Evolutionary conservation across 257 asterid genomes (phyloP), one percentile per base, ranked within the genome.

Genomic region (Penstemon barbatus): DNA sequence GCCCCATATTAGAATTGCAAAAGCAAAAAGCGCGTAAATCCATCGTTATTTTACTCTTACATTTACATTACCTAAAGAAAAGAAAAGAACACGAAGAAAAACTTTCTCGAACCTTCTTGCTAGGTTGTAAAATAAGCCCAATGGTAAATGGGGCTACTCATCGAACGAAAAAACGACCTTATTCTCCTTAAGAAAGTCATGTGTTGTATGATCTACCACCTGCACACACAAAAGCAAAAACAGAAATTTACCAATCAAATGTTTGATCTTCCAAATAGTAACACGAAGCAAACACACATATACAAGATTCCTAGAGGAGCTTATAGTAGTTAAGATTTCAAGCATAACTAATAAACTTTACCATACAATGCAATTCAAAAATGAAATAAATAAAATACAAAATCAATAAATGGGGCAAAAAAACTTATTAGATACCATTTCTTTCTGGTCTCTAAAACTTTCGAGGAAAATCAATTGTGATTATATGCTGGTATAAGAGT

Each of bases 201-300:
- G 89, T 0, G 85, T 84, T 8, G 97, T 92, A 72, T 83, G 97
- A 79, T 92, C 98, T 3, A 85, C 91, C 71, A 82, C 86, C 98
- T 87, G 90, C 82, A 57, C 64, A 57, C 64, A 51, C 3, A 18
- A 19, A 45, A 43, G 4, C 53, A 2, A 73, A 9, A 4, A 25
- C n/a, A 13, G 13, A 39, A 33, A 19, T 8, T 54, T 10, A 39
- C 33, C 2, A 2, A 4, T 7, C 44, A 2, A n/a, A 39, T 8
- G 18, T 42, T 42, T 9, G 13, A 15, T 13, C 50, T 62, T 62
- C 54, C 7, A 18, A 44, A 62, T 0, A 36, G 45, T 9, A 3
- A 49, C 55, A 19, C 43, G 39, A 6, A 6, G 51, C 7, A 44
- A 25, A 25, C 33, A 37, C 5, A 58, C 8, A 15, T 40, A 8